Conservation (phyloP, 75 land plant genomes). For the Pinus tabuliformis region DNA sequence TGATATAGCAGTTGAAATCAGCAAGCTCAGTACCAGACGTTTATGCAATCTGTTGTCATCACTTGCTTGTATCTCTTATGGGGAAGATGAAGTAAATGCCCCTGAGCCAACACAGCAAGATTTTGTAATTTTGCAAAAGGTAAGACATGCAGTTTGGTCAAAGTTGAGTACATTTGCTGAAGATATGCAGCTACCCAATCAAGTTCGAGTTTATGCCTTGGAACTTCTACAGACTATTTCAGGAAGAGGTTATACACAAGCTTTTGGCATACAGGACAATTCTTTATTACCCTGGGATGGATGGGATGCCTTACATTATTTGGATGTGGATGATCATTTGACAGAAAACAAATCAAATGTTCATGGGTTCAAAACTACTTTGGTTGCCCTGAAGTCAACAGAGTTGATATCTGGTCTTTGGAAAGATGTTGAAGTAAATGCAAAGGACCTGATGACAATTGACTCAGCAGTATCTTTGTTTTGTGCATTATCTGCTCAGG, state of each 20-base stretch:
- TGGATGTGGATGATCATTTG: slow-evolving; percentile 5
- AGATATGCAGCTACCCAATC: slow-evolving; percentile 46
- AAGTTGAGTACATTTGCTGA: slow-evolving; percentile 52
- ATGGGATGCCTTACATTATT: slow-evolving; percentile 39
- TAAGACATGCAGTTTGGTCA: slow-evolving; percentile 67
- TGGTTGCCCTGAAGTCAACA: slow-evolving; percentile 81
- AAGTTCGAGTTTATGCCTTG: slow-evolving; percentile 51
- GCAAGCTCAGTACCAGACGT: background rate
- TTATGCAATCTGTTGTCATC: slow-evolving; percentile 7
- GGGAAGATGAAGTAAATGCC: slow-evolving; percentile 4
- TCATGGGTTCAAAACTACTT: slow-evolving; percentile 39
- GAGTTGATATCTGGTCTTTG: slow-evolving; percentile 57
- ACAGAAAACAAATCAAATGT: slow-evolving; percentile 16
- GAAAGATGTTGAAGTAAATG: slow-evolving; percentile 38
- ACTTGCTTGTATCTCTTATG: slow-evolving; percentile 4
- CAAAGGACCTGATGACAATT: slow-evolving; percentile 53
- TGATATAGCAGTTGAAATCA: slow-evolving; percentile 1
- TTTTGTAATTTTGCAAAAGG: slow-evolving; percentile 30
- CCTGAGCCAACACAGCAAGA: background rate
- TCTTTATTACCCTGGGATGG: slow-evolving; percentile 55
- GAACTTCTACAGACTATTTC: slow-evolving; percentile 65
- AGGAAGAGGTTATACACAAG: slow-evolving; percentile 23
- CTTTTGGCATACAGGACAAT: slow-evolving; percentile 15
- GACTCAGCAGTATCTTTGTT: slow-evolving; percentile 74
- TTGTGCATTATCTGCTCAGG: slow-evolving; percentile 36